A percentile compares a stretch with the other conserved stretches of the same genome.
Evolutionary conservation across 805 yeast species (phyloP).

Genomic region (Lipomyces lipofer): DNA sequence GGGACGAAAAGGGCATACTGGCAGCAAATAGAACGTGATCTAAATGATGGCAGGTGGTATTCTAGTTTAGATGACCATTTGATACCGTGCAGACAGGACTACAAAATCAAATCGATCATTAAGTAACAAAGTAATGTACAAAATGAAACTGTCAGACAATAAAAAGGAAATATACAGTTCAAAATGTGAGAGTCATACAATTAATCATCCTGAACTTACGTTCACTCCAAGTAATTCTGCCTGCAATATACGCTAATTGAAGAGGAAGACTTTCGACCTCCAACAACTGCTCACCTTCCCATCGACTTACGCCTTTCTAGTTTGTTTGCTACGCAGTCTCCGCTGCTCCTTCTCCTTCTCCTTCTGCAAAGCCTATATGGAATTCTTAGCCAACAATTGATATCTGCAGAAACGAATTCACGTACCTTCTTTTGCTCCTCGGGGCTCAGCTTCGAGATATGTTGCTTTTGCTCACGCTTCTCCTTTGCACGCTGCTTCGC

Average conservation of each 20-base stretch:
- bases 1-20: slow-evolving; percentile 48
- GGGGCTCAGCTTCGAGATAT: slow-evolving; percentile 56
- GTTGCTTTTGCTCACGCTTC: slow-evolving; percentile 48
- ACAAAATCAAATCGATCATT: not conserved
- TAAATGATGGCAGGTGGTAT: slow-evolving; percentile 29
- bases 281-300: not conserved
- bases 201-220: no score
- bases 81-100: not conserved
- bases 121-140: no score
- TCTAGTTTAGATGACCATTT: slow-evolving; percentile 1
- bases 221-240: no score
- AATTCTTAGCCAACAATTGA: no score
- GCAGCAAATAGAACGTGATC: slow-evolving; percentile 45
- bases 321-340: slow-evolving; percentile 63
- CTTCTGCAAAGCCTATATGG: no score
- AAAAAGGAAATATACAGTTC: no score
- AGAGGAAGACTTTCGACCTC: no score
- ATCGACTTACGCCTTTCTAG: slow-evolving; percentile 32
- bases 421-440: slow-evolving; percentile 79
- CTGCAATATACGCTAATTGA: no score
- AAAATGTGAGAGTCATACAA: no score
- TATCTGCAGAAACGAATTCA: no score
- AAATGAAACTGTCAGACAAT: no score
- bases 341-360: slow-evolving; percentile 79
- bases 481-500: slow-evolving; percentile 67